Percentiles rank a stretch among this genome's conserved stretches.
Conservation (phyloP, 2,329 filamentous ascomycete species). For the Canariomyces notabilis region DNA sequence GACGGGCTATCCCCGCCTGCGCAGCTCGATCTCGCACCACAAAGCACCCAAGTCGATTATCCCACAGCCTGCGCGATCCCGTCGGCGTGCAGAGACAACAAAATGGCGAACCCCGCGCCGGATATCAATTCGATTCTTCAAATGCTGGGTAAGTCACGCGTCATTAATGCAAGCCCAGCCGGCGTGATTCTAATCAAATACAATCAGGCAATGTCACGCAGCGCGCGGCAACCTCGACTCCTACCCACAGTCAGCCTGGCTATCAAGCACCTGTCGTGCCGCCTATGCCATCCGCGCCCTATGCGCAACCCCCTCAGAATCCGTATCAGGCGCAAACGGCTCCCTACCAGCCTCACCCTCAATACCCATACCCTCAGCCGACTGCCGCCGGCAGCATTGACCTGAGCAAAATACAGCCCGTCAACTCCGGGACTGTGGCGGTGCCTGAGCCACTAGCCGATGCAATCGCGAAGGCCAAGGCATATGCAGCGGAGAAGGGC, state of each 20-base stretch:
- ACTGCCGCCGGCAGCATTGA: conserved; percentile 72
- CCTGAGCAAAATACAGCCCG: conserved; percentile 72
- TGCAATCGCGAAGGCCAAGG: conserved; percentile 78
- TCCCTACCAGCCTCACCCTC: conserved; percentile 16
- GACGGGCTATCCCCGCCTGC: background rate
- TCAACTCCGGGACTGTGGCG: conserved; percentile 68
- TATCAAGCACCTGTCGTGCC: conserved; percentile 10
- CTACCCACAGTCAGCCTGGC: conserved; percentile 21
- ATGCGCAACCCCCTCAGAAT: conserved; percentile 20
- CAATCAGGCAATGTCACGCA: conserved; percentile 19
- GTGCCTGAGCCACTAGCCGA: conserved; percentile 62
- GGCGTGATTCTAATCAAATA: background rate
- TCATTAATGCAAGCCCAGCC: background rate
- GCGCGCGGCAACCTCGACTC: conserved; percentile 24
- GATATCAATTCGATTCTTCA: conserved; percentile 25
- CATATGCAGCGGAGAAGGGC: conserved; percentile 74
- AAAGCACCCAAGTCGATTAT: background rate
- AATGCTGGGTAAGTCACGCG: conserved; percentile 13
- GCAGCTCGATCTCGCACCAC: background rate
- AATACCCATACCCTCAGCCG: conserved; percentile 52
- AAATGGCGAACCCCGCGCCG: conserved; percentile 22
- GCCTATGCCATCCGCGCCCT: conserved; percentile 6
- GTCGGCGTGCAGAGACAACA: background rate
- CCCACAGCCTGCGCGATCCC: background rate
- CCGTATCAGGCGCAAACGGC: conserved; percentile 21